Conservation (phyloP, 1,139 yeast species). For the Nematodospora anomalae region DNA sequence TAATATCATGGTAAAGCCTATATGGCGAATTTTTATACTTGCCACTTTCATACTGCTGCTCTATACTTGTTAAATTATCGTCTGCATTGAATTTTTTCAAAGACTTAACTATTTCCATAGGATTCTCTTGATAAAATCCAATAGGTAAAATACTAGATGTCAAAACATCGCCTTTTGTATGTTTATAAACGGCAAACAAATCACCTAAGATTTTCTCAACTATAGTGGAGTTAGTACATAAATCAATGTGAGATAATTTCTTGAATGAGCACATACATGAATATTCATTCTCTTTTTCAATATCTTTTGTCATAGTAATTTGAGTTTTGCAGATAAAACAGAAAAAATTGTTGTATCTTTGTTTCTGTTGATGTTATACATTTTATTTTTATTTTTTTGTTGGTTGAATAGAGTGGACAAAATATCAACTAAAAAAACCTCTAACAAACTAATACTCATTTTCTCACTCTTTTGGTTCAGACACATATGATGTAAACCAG, state of each 20-base stretch:
- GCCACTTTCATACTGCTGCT: conserved; percentile 21
- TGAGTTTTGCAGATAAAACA: conserved; percentile 6
- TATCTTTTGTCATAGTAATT: conserved; percentile 13
- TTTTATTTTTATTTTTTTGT: neutral
- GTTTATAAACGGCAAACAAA: conserved; percentile 29
- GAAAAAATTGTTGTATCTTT: conserved; percentile 1
- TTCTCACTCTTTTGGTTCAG: neutral
- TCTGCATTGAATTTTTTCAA: conserved; percentile 29
- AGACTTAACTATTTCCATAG: conserved; percentile 43
- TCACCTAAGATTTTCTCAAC: conserved; percentile 17
- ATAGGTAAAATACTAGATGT: conserved; percentile 41
- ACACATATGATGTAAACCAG: neutral
- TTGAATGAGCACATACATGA: conserved; percentile 11
- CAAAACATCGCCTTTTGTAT: conserved; percentile 39
- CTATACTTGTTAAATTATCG: conserved; percentile 22
- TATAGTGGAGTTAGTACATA: conserved; percentile 10
- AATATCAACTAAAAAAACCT: too few species aligned
- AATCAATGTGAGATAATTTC: neutral
- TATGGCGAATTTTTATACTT: conserved; percentile 48
- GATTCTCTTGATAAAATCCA: conserved; percentile 46
- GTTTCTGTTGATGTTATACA: neutral
- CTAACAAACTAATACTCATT: neutral
- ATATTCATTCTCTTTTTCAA: conserved; percentile 8
- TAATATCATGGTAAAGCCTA: conserved; percentile 70
- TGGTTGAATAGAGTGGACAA: neutral